Percentiles rank a stretch among this genome's conserved stretches.
These are phyloP conservation scores for Pulveroboletus ravenelii DNA, from an alignment of 768 basidiomycete species.

Conservation along the genomic window DNA sequence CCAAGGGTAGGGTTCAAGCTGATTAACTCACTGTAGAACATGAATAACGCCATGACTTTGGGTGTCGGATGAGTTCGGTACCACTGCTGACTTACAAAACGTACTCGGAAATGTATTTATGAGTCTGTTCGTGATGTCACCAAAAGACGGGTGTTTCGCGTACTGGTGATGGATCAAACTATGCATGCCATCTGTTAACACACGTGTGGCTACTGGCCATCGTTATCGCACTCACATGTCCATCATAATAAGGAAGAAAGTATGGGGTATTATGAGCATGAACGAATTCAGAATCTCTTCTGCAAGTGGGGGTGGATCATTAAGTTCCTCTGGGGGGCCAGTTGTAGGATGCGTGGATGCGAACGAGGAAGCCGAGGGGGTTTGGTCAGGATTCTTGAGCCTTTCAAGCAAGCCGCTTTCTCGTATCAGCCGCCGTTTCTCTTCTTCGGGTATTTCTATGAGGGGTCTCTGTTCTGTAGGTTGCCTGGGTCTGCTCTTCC, in stretches of 20 bases:
- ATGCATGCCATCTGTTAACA: background rate
- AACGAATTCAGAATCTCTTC: constrained; percentile 70
- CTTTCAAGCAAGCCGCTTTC: constrained; percentile 56
- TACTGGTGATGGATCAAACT: constrained; percentile 82
- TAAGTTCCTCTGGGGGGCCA: constrained; percentile 18
- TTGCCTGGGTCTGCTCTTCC: constrained; percentile 16
- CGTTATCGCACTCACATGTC: constrained; percentile 58
- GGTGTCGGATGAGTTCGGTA: constrained; percentile 2
- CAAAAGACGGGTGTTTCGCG: constrained; percentile 49
- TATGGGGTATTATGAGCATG: constrained; percentile 66
- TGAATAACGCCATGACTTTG: constrained; percentile 66
- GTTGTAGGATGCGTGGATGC: background rate
- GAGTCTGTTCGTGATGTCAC: constrained; percentile 53
- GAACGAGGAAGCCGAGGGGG: background rate
- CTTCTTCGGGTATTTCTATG: constrained; percentile 63
- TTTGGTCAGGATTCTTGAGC: constrained; percentile 16
- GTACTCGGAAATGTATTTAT: constrained; percentile 67
- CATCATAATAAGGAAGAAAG: constrained; percentile 74
- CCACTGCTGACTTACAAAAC: constrained; percentile 24
- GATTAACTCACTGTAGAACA: constrained; percentile 33
- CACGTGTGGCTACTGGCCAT: background rate
- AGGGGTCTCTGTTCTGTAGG: constrained; percentile 13
- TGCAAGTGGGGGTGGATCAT: constrained; percentile 40
- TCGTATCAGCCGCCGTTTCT: constrained; percentile 73
- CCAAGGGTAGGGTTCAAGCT: background rate